phyloP scores from a whole-genome alignment of 164 flowering plant species.

The Vitis amurensis region DNA sequence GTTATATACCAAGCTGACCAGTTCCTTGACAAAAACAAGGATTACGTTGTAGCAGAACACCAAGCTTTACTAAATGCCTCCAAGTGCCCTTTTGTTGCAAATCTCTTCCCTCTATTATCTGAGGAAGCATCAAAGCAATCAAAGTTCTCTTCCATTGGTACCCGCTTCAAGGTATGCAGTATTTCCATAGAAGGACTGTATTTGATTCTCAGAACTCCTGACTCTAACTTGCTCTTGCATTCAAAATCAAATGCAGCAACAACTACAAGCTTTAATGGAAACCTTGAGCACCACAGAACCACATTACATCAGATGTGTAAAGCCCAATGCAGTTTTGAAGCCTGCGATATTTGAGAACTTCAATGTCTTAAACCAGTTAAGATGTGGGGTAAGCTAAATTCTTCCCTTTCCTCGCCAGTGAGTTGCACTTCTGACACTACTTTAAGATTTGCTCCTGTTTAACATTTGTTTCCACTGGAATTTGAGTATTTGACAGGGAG shows the following conservation, averaged over 20 bases:
- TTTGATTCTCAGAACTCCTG: background rate
- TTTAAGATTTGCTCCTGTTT: background rate
- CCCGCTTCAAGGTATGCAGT: constrained; percentile 71
- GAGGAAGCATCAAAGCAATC: constrained; percentile 84
- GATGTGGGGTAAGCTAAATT: constrained; percentile 73
- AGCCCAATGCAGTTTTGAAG: constrained; percentile 72
- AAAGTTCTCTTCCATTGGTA: constrained; percentile 86
- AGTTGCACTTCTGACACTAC: background rate
- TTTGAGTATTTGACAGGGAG: constrained; percentile 49
- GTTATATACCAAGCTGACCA: constrained; percentile 87
- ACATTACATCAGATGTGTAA: constrained; percentile 83
- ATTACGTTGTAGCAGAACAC: constrained; percentile 84
- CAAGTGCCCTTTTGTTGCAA: constrained; percentile 62
- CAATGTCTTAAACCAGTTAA: constrained; percentile 69
- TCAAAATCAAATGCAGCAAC: constrained; percentile 54
- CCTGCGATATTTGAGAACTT: constrained; percentile 79
- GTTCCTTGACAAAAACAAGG: constrained; percentile 89
- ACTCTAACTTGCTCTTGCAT: background rate
- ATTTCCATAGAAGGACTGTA: background rate
- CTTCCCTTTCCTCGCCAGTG: constrained; percentile 1
- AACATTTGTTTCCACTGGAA: background rate
- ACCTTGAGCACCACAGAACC: constrained; percentile 82
- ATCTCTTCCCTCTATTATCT: constrained; percentile 67
- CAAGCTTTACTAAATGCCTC: constrained; percentile 75
- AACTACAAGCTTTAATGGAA: constrained; percentile 82